These are phyloP conservation scores for Phytophthora tentaculata DNA, from an alignment of 352 stramenopile genomes.

Conservation along the genomic window DNA sequence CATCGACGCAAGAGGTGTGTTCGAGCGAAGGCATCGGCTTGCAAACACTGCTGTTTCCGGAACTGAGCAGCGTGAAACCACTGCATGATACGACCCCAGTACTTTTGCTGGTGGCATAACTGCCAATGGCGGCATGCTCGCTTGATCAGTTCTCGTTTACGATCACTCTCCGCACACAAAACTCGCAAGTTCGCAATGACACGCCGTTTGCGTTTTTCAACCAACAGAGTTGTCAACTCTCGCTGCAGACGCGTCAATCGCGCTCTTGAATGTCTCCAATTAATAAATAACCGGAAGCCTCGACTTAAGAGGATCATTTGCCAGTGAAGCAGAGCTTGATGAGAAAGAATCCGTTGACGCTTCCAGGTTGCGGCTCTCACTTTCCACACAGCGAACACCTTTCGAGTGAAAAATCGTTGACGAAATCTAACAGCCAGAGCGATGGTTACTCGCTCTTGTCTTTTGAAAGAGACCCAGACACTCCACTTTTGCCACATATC, in stretches of 20 bases:
- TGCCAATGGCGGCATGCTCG: constrained; percentile 26
- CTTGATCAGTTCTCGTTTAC: neutral
- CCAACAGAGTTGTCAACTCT: neutral
- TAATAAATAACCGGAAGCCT: constrained; percentile 14
- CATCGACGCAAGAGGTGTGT: constrained; percentile 16
- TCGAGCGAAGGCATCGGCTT: constrained; percentile 20
- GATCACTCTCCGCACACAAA: constrained; percentile 3
- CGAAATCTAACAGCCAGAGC: constrained; percentile 43
- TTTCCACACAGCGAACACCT: constrained; percentile 47
- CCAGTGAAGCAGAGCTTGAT: constrained; percentile 16
- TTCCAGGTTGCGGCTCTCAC: constrained; percentile 20
- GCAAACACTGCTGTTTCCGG: constrained; percentile 11
- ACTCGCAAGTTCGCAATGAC: constrained; percentile 21
- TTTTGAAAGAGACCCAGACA: constrained; percentile 21
- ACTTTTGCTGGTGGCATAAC: constrained; percentile 17
- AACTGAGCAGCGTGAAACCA: constrained; percentile 26
- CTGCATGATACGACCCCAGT: constrained; percentile 30
- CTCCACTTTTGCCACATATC: constrained; percentile 51
- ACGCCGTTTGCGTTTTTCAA: constrained; percentile 12
- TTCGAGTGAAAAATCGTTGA: constrained; percentile 43
- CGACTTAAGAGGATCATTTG: constrained; percentile 2
- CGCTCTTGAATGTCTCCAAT: constrained; percentile 1
- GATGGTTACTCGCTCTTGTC: constrained; percentile 38
- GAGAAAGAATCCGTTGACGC: constrained; percentile 22
- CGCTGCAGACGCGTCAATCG: constrained; percentile 15